Conservation (phyloP, 2,329 filamentous ascomycete species). For the Diatrype stigma region DNA sequence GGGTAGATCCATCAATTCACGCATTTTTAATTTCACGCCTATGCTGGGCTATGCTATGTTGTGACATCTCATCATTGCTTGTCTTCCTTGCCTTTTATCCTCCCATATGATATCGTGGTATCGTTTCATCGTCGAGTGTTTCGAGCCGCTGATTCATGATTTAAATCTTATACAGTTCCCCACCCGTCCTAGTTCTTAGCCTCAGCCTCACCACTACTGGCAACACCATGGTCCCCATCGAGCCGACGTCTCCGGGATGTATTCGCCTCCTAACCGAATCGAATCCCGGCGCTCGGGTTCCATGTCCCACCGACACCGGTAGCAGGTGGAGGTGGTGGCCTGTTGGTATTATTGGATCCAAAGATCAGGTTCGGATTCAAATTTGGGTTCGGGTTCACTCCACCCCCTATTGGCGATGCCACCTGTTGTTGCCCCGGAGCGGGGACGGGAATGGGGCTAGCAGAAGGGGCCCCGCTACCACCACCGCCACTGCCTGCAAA, state of each 20-base stretch:
- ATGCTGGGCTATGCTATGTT: too few species aligned
- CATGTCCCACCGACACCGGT: slow-evolving; percentile 43
- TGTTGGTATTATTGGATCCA: slow-evolving; percentile 14
- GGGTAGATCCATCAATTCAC: too few species aligned
- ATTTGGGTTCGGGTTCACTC: not conserved
- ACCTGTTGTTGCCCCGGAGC: slow-evolving; percentile 2
- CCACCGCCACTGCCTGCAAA: slow-evolving; percentile 52
- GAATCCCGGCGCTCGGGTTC: slow-evolving; percentile 56
- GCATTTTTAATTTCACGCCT: too few species aligned
- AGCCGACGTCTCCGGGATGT: slow-evolving; percentile 23
- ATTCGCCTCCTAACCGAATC: slow-evolving; percentile 33
- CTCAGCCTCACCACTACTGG: too few species aligned
- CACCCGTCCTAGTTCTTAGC: too few species aligned
- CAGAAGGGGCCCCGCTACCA: slow-evolving; percentile 2
- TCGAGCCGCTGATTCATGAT: too few species aligned
- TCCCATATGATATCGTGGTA: too few species aligned
- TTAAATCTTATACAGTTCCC: too few species aligned
- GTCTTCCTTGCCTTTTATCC: too few species aligned
- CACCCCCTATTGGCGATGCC: slow-evolving; percentile 1
- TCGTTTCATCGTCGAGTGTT: too few species aligned
- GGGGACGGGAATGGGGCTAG: not conserved
- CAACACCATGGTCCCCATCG: too few species aligned
- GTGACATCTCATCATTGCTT: too few species aligned
- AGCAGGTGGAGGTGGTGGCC: slow-evolving; percentile 3
- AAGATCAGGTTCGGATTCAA: not conserved